Percentiles rank a stretch among this genome's conserved stretches.
These are phyloP conservation scores for Lichina pygmaea DNA, from an alignment of 495 filamentous ascomycete species.

Conservation along the genomic window DNA sequence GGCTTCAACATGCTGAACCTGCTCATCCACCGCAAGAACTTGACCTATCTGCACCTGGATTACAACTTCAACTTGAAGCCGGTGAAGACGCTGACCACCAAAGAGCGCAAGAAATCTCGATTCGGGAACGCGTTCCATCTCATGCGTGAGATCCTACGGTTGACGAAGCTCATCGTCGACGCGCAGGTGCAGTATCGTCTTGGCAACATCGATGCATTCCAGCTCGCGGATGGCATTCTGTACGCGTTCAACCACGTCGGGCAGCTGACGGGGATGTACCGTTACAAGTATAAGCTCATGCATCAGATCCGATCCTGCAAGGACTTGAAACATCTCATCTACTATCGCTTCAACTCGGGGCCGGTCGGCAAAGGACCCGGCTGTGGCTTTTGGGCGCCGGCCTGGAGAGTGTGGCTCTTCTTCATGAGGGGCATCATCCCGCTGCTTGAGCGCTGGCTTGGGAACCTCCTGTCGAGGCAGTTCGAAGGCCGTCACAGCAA, in stretches of 20 bases:
- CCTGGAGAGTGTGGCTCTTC: conserved; percentile 99
- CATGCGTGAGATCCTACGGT: conserved; percentile 93
- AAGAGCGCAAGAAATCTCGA: conserved; percentile 97
- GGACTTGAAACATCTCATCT: conserved; percentile 96
- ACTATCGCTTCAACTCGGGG: conserved; percentile 96
- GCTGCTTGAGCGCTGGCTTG: conserved; percentile 88
- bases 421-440: conserved; percentile 99
- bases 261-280: conserved; percentile 97
- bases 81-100: conserved; percentile 94
- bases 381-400: conserved; percentile 97
- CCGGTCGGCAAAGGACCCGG: conserved; percentile 95
- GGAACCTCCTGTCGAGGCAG: conserved; percentile 85
- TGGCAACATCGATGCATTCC: conserved; percentile 97
- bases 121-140: conserved; percentile 99
- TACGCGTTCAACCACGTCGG: conserved; percentile 99
- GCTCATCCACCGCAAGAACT: conserved; percentile 91
- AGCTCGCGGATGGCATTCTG: conserved; percentile 91
- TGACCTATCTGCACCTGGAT: conserved; percentile 95
- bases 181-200: conserved; percentile 95
- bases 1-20: conserved; percentile 99
- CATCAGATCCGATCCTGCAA: conserved; percentile 99
- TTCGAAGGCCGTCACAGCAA: conserved; percentile 99
- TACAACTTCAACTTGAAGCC: conserved; percentile 99
- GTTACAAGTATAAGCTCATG: conserved; percentile 99
- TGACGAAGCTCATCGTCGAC: conserved; percentile 96